A percentile compares a stretch with the other conserved stretches of the same genome.
Evolutionary conservation across 2,329 filamentous ascomycete species (phyloP).

Genomic region (Scytalidium lignicola): DNA sequence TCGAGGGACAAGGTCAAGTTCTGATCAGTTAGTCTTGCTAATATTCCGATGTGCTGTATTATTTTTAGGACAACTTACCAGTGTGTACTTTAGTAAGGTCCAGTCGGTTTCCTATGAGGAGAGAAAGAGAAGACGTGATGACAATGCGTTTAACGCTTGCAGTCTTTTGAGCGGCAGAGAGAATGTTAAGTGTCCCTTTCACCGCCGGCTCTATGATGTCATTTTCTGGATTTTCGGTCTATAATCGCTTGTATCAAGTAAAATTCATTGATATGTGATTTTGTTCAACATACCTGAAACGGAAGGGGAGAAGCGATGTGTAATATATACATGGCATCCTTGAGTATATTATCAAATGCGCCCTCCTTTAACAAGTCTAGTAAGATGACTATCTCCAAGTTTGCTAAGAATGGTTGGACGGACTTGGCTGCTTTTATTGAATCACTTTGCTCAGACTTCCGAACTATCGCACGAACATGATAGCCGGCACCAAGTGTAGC

Average conservation of each 20-base stretch:
- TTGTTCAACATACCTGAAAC: conserved; percentile 3
- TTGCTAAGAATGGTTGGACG: not conserved
- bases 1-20: too few species aligned
- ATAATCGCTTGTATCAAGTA: too few species aligned
- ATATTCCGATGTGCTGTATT: too few species aligned
- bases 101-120: conserved; percentile 5
- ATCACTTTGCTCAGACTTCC: conserved; percentile 5
- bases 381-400: conserved; percentile 9
- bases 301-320: conserved; percentile 11
- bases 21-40: too few species aligned
- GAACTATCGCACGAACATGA: conserved; percentile 8
- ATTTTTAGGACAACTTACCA: too few species aligned
- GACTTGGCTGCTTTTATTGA: too few species aligned
- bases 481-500: conserved; percentile 9
- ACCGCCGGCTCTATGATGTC: conserved; percentile 11
- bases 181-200: conserved; percentile 6
- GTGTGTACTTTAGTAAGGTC: too few species aligned
- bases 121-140: conserved; percentile 13
- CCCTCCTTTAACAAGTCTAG: conserved; percentile 7
- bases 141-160: conserved; percentile 8
- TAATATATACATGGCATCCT: conserved; percentile 8
- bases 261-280: too few species aligned
- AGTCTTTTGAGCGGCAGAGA: conserved; percentile 7
- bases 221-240: conserved; percentile 6
- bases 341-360: conserved; percentile 8